Evolutionary conservation across 23 red algal species (phyloP), one percentile per base, ranked within the genome.

Genomic region (Gracilaria domingensis): DNA sequence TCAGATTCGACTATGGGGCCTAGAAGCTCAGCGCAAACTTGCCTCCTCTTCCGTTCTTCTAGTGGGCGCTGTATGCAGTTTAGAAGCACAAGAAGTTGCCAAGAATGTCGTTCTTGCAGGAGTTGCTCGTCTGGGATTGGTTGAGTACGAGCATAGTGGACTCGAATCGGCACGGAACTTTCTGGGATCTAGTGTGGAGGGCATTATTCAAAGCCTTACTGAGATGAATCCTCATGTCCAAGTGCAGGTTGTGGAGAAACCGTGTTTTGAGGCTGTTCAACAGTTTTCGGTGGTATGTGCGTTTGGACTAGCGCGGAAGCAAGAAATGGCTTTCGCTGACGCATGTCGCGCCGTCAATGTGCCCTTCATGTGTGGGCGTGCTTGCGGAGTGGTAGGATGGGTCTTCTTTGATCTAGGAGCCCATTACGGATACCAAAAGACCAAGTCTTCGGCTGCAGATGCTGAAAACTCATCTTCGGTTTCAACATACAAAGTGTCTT

Each of bases 1-100:
- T 21, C 94, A 96, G 72, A 96, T 96, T 56, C 94, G 94, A 2
- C 69, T 96, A 28, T 96, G 94, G 94, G 94, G 94, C 26, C 28
- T 92, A 12, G 94, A 91, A 38, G 94, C 94, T 53, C 94, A 96
- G 58, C 86, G 83, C 17, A 78, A 75, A 29, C 44, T 96, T 11
- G 79, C 86, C 23, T 69, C 78, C n/a, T 84, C 94, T 23, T 61
- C 74, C 44, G 85, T 96, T 29, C 75, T 96, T 29, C 26, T 96
- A 21, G 69, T 75, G 56, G 86, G 86, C 23, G 71, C 36, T 51
- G 47, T 78, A 24, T 40, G 75, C 50, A 71, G 53, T n/a, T 36
- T 58, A 18, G 71, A 86, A 34, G 94, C 47, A 40, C 79, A 89
- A 55, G 94, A 96, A 74, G 34, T 96, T 3, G 88, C 88, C 35